These are phyloP conservation scores for Epichloe hybrida DNA, from an alignment of 2,329 filamentous ascomycete genomes.

Conservation along the genomic window DNA sequence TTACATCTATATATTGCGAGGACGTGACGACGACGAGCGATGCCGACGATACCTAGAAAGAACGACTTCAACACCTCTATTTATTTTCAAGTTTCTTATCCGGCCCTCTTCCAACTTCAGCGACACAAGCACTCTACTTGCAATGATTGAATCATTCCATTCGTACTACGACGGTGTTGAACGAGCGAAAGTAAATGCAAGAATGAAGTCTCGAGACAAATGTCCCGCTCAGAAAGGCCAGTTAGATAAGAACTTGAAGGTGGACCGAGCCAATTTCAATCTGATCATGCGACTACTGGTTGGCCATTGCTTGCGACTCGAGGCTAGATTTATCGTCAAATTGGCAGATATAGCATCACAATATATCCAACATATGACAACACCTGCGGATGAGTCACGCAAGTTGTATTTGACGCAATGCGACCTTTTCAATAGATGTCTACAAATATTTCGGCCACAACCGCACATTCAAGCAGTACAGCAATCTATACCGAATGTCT, in stretches of 20 bases:
- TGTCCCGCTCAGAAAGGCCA: background rate
- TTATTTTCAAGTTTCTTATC: conserved; percentile 19
- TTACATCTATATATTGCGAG: conserved; percentile 18
- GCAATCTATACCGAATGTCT: conserved; percentile 15
- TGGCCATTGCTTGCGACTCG: conserved; percentile 18
- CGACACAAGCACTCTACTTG: conserved; percentile 12
- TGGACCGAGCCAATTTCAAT: conserved; percentile 13
- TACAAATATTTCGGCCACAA: conserved; percentile 16
- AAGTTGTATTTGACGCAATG: conserved; percentile 17
- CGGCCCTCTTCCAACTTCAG: conserved; percentile 14
- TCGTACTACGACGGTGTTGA: conserved; percentile 5
- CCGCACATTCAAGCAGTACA: conserved; percentile 12
- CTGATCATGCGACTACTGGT: conserved; percentile 14
- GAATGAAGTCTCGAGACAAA: background rate
- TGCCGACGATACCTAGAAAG: conserved; percentile 18
- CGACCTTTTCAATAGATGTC: conserved; percentile 17
- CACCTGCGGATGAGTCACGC: conserved; percentile 4
- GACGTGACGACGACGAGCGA: conserved; percentile 17
- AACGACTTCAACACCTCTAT: conserved; percentile 13
- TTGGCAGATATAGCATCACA: conserved; percentile 15
- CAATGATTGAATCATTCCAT: conserved; percentile 15
- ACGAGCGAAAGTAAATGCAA: background rate
- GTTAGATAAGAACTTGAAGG: background rate
- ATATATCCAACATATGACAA: conserved; percentile 14
- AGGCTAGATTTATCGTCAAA: conserved; percentile 19